These are phyloP conservation scores for Cladosporium velox DNA, from an alignment of 2,329 filamentous ascomycete genomes.

Conservation along the genomic window DNA sequence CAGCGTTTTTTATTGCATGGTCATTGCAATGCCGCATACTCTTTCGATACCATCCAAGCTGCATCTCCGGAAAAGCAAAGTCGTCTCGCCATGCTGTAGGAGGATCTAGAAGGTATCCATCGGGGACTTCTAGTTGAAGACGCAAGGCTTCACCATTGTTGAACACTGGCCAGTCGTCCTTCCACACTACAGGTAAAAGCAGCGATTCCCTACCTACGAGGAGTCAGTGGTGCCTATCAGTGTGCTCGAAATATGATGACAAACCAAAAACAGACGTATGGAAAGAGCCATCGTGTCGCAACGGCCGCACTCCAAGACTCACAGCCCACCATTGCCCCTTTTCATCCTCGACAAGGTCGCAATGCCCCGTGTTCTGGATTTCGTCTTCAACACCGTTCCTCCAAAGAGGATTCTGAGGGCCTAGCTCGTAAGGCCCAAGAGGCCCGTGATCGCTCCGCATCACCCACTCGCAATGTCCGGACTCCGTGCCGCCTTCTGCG, in stretches of 20 bases:
- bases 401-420: conserved; percentile 59
- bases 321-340: conserved; percentile 54
- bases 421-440: conserved; percentile 64
- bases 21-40: conserved; percentile 28
- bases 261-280: conserved; percentile 33
- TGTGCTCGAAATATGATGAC: conserved; percentile 36
- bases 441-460: conserved; percentile 53
- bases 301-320: conserved; percentile 49
- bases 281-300: conserved; percentile 23
- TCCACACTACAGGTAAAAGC: conserved; percentile 53
- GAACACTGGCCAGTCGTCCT: conserved; percentile 55
- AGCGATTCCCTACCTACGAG: conserved; percentile 53
- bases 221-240: not conserved
- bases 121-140: conserved; percentile 37
- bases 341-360: conserved; percentile 50
- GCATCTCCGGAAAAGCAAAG: conserved; percentile 37
- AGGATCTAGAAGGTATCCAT: conserved; percentile 31
- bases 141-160: conserved; percentile 45
- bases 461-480: conserved; percentile 63
- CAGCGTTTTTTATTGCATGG: not conserved
- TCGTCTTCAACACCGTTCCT: conserved; percentile 52
- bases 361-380: conserved; percentile 55
- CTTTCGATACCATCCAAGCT: conserved; percentile 46
- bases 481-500: conserved; percentile 57
- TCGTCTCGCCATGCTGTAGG: conserved; percentile 41